Conservation (phyloP, 306 rosid species). For the Cucurbita pepo region DNA sequence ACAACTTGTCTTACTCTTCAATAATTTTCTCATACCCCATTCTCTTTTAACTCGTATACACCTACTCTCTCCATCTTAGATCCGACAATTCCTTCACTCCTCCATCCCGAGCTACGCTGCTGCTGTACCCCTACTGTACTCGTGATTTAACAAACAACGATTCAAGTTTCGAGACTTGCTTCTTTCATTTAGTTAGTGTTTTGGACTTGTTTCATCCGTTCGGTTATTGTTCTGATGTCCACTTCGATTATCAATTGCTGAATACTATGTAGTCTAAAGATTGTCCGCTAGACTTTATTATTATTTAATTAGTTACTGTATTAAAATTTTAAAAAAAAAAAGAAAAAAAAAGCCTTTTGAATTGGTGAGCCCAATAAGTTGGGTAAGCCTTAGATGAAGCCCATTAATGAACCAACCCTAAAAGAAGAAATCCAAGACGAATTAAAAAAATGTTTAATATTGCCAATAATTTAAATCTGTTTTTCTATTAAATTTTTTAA, state of each 20-base stretch:
- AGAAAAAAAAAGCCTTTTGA: neutral
- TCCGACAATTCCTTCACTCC: neutral
- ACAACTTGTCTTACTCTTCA: conserved; percentile 1
- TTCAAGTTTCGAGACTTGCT: neutral
- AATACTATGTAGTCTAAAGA: neutral
- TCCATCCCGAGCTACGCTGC: neutral
- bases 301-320: neutral
- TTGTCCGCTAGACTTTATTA: neutral
- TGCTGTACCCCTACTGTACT: neutral
- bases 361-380: neutral
- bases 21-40: neutral
- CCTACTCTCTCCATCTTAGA: neutral
- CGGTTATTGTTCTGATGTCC: neutral
- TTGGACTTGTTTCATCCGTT: neutral
- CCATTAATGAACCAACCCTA: neutral
- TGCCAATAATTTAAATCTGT: too few relatives aligned
- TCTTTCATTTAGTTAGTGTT: neutral
- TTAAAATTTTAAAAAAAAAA: too few relatives aligned
- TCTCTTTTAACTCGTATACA: neutral
- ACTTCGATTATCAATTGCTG: neutral
- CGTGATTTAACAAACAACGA: neutral
- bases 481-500: too few relatives aligned
- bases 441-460: too few relatives aligned
- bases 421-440: neutral
- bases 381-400: neutral